Percentiles rank a stretch among this genome's conserved stretches.
Conservation (phyloP, 176 grass and related monocot genomes). For the Miscanthus lutarioriparius region DNA sequence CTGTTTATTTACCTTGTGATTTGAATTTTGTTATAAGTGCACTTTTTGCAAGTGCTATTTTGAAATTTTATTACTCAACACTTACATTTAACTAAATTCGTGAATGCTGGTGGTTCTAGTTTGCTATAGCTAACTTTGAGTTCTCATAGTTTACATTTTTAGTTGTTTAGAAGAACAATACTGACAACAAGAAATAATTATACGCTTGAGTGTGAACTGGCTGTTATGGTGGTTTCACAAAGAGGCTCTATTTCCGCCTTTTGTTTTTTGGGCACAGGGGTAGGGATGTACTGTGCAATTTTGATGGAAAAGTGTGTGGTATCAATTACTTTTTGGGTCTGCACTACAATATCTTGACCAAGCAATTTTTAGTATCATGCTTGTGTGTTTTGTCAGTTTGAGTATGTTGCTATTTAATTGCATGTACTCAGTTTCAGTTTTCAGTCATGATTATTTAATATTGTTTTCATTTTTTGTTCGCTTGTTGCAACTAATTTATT, state of each 20-base stretch:
- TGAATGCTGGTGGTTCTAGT: not conserved
- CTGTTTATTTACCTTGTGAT: not conserved
- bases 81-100: not conserved
- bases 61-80: not conserved
- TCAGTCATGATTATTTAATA: too few relatives aligned
- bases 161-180: not conserved
- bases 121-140: not conserved
- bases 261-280: not conserved
- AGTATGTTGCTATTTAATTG: too few relatives aligned
- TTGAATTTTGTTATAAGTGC: not conserved
- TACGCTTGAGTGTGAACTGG: not conserved
- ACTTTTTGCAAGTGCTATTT: too few relatives aligned
- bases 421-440: too few relatives aligned
- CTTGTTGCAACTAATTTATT: constrained; percentile 45
- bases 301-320: not conserved
- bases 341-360: not conserved
- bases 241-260: not conserved
- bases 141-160: not conserved
- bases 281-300: too few relatives aligned
- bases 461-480: constrained; percentile 25
- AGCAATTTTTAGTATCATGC: not conserved
- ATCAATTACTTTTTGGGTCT: not conserved
- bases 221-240: not conserved
- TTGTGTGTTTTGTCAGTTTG: too few relatives aligned
- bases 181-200: not conserved